Conservation (phyloP, 2,329 filamentous ascomycete species). For the Aureobasidium sp. region DNA sequence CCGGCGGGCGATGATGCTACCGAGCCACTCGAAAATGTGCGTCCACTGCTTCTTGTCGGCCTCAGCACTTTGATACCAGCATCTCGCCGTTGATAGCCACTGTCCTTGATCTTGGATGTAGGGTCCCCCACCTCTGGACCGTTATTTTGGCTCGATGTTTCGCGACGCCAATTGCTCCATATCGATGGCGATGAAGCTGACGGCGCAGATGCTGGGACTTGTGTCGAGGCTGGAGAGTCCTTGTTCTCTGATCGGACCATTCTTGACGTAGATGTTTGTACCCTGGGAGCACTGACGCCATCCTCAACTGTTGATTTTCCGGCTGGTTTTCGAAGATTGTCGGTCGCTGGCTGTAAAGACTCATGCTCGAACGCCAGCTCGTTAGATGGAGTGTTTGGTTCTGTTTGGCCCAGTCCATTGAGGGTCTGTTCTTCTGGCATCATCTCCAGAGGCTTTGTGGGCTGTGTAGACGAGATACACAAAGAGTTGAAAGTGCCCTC, state of each 20-base stretch:
- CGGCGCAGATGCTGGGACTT: background rate
- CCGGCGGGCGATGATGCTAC: conserved; percentile 25
- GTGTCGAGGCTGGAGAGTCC: background rate
- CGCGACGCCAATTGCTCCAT: conserved; percentile 44
- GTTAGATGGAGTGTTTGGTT: background rate
- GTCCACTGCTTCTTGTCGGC: conserved; percentile 58
- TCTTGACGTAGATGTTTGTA: conserved; percentile 20
- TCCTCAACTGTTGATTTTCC: background rate
- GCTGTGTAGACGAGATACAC: conserved; percentile 44
- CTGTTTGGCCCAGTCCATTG: conserved; percentile 27
- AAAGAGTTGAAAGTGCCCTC: conserved; percentile 74
- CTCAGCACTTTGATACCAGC: conserved; percentile 88
- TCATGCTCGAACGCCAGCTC: background rate
- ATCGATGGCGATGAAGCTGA: conserved; percentile 36
- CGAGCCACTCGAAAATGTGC: conserved; percentile 39
- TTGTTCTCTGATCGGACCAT: conserved; percentile 21
- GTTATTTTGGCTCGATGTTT: conserved; percentile 24
- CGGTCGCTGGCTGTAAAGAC: background rate
- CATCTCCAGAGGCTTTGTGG: background rate
- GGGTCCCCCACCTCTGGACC: conserved; percentile 50
- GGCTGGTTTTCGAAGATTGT: background rate
- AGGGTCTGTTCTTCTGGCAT: conserved; percentile 21
- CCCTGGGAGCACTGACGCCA: background rate
- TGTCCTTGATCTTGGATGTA: conserved; percentile 44
- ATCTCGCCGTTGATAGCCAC: conserved; percentile 61